phyloP scores from a whole-genome alignment of 2,329 filamentous ascomycete genomes.

The Fragosphaeria purpurea region DNA sequence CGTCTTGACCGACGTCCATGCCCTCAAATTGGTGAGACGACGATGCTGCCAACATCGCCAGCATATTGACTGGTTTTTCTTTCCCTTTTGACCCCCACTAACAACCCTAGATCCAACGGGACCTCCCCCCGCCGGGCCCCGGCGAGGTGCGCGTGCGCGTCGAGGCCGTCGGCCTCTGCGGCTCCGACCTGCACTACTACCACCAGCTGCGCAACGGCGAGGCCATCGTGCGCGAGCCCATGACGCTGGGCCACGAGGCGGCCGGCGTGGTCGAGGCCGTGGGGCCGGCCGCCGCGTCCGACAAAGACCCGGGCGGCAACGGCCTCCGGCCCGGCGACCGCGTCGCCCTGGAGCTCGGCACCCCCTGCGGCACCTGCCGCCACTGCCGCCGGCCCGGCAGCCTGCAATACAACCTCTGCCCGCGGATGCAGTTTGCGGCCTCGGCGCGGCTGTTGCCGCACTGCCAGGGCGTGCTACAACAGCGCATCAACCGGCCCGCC shows the following conservation, averaged over 20 bases:
- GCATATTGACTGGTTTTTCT: background rate
- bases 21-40: background rate
- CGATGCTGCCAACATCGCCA: no score
- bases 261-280: slow-evolving; percentile 51
- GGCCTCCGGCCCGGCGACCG: slow-evolving; percentile 38
- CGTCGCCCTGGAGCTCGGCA: slow-evolving; percentile 57
- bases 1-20: slow-evolving; percentile 2
- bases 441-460: slow-evolving; percentile 19
- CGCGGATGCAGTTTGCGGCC: slow-evolving; percentile 23
- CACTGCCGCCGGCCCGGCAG: slow-evolving; percentile 26
- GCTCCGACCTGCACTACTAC: slow-evolving; percentile 46
- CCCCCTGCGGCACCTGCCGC: slow-evolving; percentile 41
- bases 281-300: slow-evolving; percentile 43
- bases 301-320: slow-evolving; percentile 30
- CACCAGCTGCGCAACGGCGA: slow-evolving; percentile 38
- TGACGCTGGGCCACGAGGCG: slow-evolving; percentile 52
- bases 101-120: slow-evolving; percentile 3
- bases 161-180: slow-evolving; percentile 53
- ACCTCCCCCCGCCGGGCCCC: slow-evolving; percentile 37
- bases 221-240: slow-evolving; percentile 42
- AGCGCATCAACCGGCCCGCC: slow-evolving; percentile 21
- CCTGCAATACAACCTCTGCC: slow-evolving; percentile 25
- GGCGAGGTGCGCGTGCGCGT: slow-evolving; percentile 50
- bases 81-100: background rate
- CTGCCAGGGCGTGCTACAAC: slow-evolving; percentile 24